Conservation (phyloP, 116 monocot genomes). For the Papilionanthe hybrid region DNA sequence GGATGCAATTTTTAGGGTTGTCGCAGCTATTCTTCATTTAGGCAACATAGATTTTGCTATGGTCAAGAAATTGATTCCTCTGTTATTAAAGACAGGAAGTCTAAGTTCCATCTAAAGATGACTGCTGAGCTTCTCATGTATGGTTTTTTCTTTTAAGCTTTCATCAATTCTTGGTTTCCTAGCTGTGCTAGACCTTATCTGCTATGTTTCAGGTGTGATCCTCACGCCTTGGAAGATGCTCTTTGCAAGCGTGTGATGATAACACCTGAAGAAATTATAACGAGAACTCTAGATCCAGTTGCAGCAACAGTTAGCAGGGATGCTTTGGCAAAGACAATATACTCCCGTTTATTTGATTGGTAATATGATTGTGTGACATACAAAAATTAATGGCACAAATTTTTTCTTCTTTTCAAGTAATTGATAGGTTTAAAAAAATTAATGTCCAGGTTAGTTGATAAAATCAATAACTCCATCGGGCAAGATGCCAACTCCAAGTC, state of each 20-base stretch:
- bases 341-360: constrained; percentile 95
- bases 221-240: constrained; percentile 82
- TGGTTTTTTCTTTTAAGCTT: background rate
- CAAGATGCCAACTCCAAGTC: constrained; percentile 78
- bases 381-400: background rate
- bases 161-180: background rate
- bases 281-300: constrained; percentile 82
- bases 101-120: constrained; percentile 87
- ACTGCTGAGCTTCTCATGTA: constrained; percentile 94
- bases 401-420: background rate
- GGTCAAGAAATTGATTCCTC: constrained; percentile 96
- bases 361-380: constrained; percentile 19
- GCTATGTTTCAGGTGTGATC: constrained; percentile 71
- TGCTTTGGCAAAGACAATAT: constrained; percentile 94
- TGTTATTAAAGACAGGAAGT: constrained; percentile 82
- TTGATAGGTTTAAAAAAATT: background rate
- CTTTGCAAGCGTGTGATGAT: constrained; percentile 95
- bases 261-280: constrained; percentile 97
- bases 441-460: constrained; percentile 79
- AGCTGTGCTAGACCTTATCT: background rate
- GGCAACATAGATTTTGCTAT: constrained; percentile 90
- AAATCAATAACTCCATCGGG: constrained; percentile 91
- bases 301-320: constrained; percentile 81
- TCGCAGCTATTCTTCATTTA: constrained; percentile 96
- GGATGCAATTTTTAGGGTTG: constrained; percentile 99